Percentiles rank a stretch among this genome's conserved stretches.
These are phyloP conservation scores for Guadua angustifolia DNA, from an alignment of 176 grass and related monocot species.

Conservation along the genomic window DNA sequence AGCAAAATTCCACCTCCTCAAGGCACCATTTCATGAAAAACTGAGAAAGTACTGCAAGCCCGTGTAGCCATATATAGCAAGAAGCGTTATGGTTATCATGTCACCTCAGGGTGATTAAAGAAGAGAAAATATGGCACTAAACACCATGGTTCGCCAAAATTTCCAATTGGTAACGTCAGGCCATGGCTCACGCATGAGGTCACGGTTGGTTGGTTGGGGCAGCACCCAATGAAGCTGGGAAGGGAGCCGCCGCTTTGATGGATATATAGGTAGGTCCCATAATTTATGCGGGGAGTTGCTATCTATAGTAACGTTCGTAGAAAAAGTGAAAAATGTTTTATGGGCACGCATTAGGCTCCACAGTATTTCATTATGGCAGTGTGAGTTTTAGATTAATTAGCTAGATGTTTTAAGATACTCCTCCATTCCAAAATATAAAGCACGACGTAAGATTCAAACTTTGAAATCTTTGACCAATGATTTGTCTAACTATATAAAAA, in stretches of 20 bases:
- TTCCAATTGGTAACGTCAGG: conserved; percentile 37
- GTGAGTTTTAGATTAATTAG: neutral
- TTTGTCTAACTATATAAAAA: no score
- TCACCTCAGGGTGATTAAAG: conserved; percentile 30
- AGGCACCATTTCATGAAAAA: no score
- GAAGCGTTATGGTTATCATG: neutral
- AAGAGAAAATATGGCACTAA: neutral
- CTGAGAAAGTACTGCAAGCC: neutral
- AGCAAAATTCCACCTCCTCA: neutral
- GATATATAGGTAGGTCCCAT: neutral
- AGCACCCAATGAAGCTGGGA: conserved; percentile 25
- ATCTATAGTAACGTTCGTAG: neutral
- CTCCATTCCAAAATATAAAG: no score
- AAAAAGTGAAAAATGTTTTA: neutral
- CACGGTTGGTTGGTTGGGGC: conserved; percentile 19
- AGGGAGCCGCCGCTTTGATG: neutral
- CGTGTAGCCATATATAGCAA: conserved; percentile 33
- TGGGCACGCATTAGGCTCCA: conserved; percentile 8
- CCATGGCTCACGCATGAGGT: conserved; percentile 27
- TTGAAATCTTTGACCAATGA: no score
- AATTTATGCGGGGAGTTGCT: conserved; percentile 18
- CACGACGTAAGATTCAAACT: no score
- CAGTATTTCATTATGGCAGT: neutral
- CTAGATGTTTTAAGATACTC: no score
- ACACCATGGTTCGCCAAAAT: neutral